phyloP scores from a whole-genome alignment of 768 basidiomycete species.

The Lactarius indigo region DNA sequence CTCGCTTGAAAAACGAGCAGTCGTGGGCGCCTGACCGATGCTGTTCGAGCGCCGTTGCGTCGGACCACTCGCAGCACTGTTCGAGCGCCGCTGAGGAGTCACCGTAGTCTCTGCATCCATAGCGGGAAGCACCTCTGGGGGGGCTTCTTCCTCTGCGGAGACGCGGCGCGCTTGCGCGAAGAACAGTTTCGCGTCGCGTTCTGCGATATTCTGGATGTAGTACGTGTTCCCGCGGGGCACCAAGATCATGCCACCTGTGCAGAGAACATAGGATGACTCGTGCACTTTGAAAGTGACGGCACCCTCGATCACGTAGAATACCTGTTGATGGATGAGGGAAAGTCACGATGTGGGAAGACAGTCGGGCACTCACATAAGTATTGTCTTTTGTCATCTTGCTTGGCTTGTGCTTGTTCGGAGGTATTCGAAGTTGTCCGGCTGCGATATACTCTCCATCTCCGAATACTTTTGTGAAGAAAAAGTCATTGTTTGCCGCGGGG shows the following conservation, averaged over 20 bases:
- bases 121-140: constrained; percentile 23
- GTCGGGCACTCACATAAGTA: constrained; percentile 63
- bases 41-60: constrained; percentile 20
- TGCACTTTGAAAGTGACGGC: constrained; percentile 85
- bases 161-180: constrained; percentile 83
- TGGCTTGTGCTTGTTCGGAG: constrained; percentile 75
- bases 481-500: constrained; percentile 57
- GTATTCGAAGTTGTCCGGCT: constrained; percentile 82
- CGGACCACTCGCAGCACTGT: constrained; percentile 15
- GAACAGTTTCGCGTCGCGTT: constrained; percentile 78
- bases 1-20: constrained; percentile 21
- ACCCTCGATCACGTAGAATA: constrained; percentile 83
- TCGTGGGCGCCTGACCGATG: constrained; percentile 19
- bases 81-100: constrained; percentile 17
- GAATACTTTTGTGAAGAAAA: constrained; percentile 90
- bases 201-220: constrained; percentile 81
- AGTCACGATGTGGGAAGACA: constrained; percentile 16
- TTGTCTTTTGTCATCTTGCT: constrained; percentile 91
- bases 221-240: constrained; percentile 95
- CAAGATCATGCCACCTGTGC: constrained; percentile 82
- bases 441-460: constrained; percentile 90
- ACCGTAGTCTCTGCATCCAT: constrained; percentile 8
- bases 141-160: constrained; percentile 31
- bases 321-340: constrained; percentile 36
- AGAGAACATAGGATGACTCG: constrained; percentile 70